Base-by-base conservation (phyloP, 495 filamentous ascomycete genomes). In the Pyronema omphalodes region DNA sequence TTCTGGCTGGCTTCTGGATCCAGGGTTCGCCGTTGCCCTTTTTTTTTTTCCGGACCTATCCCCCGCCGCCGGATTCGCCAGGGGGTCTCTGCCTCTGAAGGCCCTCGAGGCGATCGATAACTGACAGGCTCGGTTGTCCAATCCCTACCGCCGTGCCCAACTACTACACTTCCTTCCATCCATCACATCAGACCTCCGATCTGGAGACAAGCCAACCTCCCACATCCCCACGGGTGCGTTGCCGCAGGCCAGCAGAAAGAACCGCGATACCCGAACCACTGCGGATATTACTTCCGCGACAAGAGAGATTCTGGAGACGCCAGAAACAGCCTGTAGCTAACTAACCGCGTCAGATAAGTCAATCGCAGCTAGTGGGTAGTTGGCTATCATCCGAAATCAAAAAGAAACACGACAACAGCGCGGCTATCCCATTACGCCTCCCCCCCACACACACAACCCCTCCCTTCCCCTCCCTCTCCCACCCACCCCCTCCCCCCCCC, bases 141-240 rank as follows among this genome's bases (percentile, higher is more conserved):
- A 41, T 41, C 39, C 39, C 39, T 41, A 41, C 39, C 39, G 15
- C 44, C 17, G 12, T 15, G n/a, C 44, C 44, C 18, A 15, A 47
- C 44, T 23, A 47, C 44, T 29, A 29, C 12, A n/a, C 11, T 9
- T 47, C 14, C 44, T 19, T 9, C 11, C 44, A 23, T 47, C 11
- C 44, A 47, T 47, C 44, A 47, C 9, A 19, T 47, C 44, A 47
- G 44, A 15, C 23, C 44, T 47, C 44, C 44, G 44, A 47, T 47
- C 44, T 12, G 11, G 39, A 41, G 39, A 41, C 39, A 41, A 41
- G 39, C 39, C 11, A 29, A 29, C 1, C 23, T 29, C 23, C 23
- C 23, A 29, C 23, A 29, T 29, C n/a, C n/a, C 37, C n/a, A 40
- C n/a, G 37, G 37, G 37, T 8, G 8, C 11, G 15, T 41, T 41